Evolutionary conservation across 192 early-diverging fungal genomes (phyloP).

Genomic region (Mortierella claussenii): DNA sequence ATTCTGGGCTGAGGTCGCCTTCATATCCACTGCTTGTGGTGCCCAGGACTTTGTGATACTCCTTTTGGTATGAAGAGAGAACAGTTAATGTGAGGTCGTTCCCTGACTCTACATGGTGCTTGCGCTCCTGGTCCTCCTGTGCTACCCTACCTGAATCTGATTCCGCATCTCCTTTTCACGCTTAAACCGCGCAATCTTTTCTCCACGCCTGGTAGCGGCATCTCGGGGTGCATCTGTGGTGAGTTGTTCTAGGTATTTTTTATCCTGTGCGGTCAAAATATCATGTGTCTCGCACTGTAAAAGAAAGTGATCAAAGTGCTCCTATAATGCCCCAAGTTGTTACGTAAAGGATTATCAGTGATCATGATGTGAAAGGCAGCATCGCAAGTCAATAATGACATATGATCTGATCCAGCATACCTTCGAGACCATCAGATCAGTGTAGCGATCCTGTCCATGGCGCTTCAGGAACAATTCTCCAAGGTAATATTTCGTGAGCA

Average conservation of each 20-base stretch:
- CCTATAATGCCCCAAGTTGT: constrained; percentile 12
- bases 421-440: constrained; percentile 60
- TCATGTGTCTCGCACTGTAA: constrained; percentile 38
- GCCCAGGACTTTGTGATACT: constrained; percentile 39
- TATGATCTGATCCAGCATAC: constrained; percentile 24
- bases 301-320: constrained; percentile 42
- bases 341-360: neutral
- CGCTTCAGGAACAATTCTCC: constrained; percentile 64
- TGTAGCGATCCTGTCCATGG: constrained; percentile 53
- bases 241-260: constrained; percentile 55
- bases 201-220: constrained; percentile 66
- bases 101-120: too few relatives aligned
- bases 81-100: too few relatives aligned
- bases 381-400: neutral
- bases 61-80: constrained; percentile 13
- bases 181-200: constrained; percentile 81
- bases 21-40: constrained; percentile 40
- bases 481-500: constrained; percentile 68
- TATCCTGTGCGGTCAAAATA: constrained; percentile 49
- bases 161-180: constrained; percentile 79
- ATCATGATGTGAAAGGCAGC: neutral
- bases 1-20: constrained; percentile 51
- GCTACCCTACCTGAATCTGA: constrained; percentile 61
- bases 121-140: too few relatives aligned
- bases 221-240: constrained; percentile 53